These are phyloP conservation scores for Saturnispora bothae DNA, from an alignment of 805 yeast genomes.

Conservation along the genomic window DNA sequence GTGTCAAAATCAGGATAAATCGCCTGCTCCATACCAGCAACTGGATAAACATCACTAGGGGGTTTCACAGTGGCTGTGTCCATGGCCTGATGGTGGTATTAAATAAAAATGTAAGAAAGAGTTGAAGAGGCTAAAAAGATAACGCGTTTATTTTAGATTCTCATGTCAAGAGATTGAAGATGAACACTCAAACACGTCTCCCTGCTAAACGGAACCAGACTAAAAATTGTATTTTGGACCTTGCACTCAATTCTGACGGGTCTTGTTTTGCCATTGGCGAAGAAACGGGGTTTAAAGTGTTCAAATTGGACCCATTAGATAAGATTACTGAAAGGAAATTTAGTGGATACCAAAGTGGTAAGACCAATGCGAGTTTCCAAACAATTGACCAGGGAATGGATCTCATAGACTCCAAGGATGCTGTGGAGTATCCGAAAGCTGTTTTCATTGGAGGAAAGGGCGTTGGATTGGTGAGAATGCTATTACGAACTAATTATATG, in stretches of 20 bases:
- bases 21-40: constrained; percentile 10
- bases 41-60: constrained; percentile 25
- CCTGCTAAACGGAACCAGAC: no score
- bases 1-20: constrained; percentile 62
- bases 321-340: constrained; percentile 39
- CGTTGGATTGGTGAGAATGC: no score
- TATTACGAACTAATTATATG: no score
- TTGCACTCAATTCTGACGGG: constrained; percentile 79
- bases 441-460: no score
- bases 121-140: background rate
- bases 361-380: no score
- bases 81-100: background rate
- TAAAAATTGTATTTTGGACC: constrained; percentile 34
- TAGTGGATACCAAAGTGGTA: constrained; percentile 29
- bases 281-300: constrained; percentile 75
- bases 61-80: constrained; percentile 14
- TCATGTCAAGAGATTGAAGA: no score
- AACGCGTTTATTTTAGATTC: background rate
- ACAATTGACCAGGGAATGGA: no score
- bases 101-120: background rate
- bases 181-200: no score
- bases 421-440: no score
- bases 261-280: constrained; percentile 82
- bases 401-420: no score
- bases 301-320: constrained; percentile 80